These are phyloP conservation scores for Tricholoma terreum DNA, from an alignment of 768 basidiomycete genomes.

Conservation along the genomic window DNA sequence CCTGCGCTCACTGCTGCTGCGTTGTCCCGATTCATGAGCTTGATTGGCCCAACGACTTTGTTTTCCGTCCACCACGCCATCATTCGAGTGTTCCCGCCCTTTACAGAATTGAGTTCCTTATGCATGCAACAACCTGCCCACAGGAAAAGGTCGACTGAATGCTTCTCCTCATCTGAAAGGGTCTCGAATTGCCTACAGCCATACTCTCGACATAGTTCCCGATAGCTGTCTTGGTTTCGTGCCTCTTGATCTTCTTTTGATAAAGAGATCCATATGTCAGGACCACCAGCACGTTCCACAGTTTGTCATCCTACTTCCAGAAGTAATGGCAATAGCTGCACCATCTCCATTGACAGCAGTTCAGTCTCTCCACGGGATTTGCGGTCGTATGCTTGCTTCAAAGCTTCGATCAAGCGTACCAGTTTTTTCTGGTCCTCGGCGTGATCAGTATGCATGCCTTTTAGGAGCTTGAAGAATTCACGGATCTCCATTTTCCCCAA, in stretches of 20 bases:
- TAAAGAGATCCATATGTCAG: too few species aligned
- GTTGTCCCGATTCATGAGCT: slow-evolving; percentile 24
- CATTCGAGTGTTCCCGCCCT: slow-evolving; percentile 19
- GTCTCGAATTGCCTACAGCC: neutral
- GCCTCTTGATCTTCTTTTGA: neutral
- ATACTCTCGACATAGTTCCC: neutral
- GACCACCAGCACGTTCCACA: too few species aligned
- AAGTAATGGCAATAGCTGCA: neutral
- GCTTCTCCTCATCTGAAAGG: neutral
- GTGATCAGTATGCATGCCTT: neutral
- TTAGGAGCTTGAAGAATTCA: neutral
- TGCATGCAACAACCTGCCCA: slow-evolving; percentile 15
- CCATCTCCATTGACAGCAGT: neutral
- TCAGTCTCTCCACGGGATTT: neutral
- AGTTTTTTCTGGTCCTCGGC: neutral
- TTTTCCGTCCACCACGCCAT: slow-evolving; percentile 16
- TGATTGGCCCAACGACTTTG: slow-evolving; percentile 10
- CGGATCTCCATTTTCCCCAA: neutral
- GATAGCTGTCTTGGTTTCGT: neutral
- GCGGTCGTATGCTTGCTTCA: neutral
- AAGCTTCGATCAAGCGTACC: neutral
- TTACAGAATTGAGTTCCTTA: slow-evolving; percentile 27
- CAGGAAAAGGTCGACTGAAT: slow-evolving; percentile 14
- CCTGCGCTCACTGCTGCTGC: slow-evolving; percentile 8
- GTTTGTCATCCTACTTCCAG: too few species aligned